Conservation (phyloP, 352 stramenopile species). For the Blastocystis sp. region DNA sequence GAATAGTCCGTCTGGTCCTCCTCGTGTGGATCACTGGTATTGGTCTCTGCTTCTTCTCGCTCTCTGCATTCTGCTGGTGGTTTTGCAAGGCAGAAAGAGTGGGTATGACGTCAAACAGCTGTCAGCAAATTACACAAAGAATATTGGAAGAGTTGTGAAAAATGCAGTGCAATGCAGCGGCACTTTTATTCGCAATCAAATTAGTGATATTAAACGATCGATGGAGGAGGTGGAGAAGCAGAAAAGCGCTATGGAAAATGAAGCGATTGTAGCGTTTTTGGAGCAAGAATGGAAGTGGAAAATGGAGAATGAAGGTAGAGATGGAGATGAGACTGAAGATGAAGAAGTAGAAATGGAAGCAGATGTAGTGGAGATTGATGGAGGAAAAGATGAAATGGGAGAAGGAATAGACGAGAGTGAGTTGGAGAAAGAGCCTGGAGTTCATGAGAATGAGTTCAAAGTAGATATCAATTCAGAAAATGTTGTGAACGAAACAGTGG, state of each 20-base stretch:
- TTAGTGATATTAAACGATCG: not conserved
- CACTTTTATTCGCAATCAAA: not conserved
- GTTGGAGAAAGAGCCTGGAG: not conserved
- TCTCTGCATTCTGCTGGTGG: not conserved
- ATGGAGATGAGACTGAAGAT: not conserved
- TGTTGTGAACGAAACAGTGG: not conserved
- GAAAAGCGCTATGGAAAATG: not conserved
- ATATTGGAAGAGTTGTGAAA: not conserved
- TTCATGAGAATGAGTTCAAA: not conserved
- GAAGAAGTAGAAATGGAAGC: not conserved
- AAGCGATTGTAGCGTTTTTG: not conserved
- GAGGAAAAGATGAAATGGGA: not conserved
- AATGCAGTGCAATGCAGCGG: not conserved
- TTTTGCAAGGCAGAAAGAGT: not conserved
- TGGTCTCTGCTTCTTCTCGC: not conserved
- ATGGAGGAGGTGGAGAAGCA: not conserved
- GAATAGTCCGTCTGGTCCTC: no score
- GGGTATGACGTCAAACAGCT: not conserved
- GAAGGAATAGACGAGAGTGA: not conserved
- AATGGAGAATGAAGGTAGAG: not conserved
- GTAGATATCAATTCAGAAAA: not conserved
- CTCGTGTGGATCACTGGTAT: no score
- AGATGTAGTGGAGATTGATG: not conserved
- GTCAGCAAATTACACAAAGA: not conserved
- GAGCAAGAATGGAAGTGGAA: not conserved